These are phyloP conservation scores for Cytospora chrysosperma DNA, from an alignment of 2,329 filamentous ascomycete species.

Conservation along the genomic window DNA sequence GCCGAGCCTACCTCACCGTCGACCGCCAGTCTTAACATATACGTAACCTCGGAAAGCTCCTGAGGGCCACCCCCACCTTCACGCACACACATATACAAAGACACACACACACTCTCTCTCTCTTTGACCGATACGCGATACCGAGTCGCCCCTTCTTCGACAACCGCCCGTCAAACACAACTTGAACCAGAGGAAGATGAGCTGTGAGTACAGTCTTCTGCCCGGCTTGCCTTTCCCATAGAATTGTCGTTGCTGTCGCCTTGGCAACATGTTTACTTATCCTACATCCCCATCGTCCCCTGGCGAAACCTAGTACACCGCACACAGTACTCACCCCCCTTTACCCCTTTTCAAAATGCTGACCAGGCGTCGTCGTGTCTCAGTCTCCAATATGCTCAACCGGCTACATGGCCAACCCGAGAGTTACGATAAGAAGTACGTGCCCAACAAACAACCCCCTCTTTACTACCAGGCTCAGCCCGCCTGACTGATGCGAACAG, in stretches of 20 bases:
- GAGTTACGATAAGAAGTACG: conserved; percentile 97
- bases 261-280: background rate
- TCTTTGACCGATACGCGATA: background rate
- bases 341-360: conserved; percentile 15
- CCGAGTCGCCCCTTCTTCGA: conserved; percentile 5
- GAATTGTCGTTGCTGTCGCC: background rate
- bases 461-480: conserved; percentile 24
- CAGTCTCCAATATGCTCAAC: conserved; percentile 88
- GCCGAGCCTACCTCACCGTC: background rate
- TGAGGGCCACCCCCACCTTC: background rate
- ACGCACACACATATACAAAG: background rate
- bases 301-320: background rate
- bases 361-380: conserved; percentile 13
- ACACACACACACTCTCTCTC: background rate
- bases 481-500: conserved; percentile 42
- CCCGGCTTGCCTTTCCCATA: background rate
- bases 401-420: conserved; percentile 95
- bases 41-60: background rate
- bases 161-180: background rate
- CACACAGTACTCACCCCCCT: background rate
- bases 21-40: background rate
- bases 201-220: conserved; percentile 36
- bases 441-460: conserved; percentile 24
- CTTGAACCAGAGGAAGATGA: conserved; percentile 35
- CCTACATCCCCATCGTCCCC: background rate